These are phyloP conservation scores for Komagataella pseudopastoris DNA, from an alignment of 805 yeast genomes.

Conservation along the genomic window DNA sequence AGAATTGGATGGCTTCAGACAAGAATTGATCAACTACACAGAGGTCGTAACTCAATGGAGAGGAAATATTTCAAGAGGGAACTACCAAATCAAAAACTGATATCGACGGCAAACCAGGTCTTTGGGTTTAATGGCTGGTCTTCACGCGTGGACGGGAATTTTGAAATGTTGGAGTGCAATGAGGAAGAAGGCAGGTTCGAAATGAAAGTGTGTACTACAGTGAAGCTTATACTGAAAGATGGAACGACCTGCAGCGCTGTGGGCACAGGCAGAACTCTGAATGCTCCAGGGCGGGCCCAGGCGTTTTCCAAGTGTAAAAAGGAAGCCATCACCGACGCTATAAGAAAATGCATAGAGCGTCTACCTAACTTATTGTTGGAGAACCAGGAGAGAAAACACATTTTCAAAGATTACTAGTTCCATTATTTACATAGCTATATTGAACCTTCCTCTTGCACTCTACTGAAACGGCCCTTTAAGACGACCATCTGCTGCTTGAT, in stretches of 20 bases:
- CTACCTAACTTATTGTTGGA: conserved; percentile 16
- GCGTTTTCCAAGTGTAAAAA: conserved; percentile 27
- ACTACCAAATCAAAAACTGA: conserved; percentile 10
- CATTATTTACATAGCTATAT: not conserved
- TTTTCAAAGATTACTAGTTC: not conserved
- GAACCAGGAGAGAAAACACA: conserved; percentile 10
- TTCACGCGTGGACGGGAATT: conserved; percentile 17
- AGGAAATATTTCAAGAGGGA: not conserved
- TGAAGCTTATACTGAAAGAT: conserved; percentile 26
- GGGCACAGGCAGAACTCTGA: conserved; percentile 26
- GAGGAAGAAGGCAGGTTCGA: conserved; percentile 9
- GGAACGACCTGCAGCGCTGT: conserved; percentile 22
- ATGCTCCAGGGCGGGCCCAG: conserved; percentile 19
- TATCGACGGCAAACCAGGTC: conserved; percentile 27
- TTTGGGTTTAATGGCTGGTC: conserved; percentile 44
- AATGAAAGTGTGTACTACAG: conserved; percentile 13
- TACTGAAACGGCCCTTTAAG: not conserved
- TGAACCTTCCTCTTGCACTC: not conserved
- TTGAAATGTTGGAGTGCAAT: conserved; percentile 7
- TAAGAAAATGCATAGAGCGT: conserved; percentile 26
- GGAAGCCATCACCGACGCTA: conserved; percentile 32
- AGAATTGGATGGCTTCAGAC: conserved; percentile 1
- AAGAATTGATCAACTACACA: not conserved
- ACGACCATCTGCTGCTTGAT: not conserved
- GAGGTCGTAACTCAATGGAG: not conserved